phyloP scores from a whole-genome alignment of 2,329 filamentous ascomycete species.

The Verticillium longisporum region DNA sequence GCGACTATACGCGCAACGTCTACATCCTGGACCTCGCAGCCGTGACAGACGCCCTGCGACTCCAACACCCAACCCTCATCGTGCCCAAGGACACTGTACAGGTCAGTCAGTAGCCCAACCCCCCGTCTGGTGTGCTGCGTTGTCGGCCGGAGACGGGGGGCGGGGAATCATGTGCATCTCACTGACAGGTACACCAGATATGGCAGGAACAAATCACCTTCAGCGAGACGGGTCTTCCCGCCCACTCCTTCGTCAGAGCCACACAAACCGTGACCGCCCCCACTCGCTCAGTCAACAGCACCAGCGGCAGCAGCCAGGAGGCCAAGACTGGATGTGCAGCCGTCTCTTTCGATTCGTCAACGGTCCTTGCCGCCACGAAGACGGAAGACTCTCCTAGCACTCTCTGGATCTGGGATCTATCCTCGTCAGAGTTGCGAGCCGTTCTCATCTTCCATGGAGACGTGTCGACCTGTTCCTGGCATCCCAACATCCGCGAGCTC shows the following conservation, averaged over 20 bases:
- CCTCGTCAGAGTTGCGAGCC: constrained; percentile 47
- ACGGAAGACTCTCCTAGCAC: constrained; percentile 56
- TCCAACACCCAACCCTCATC: constrained; percentile 47
- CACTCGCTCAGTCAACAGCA: constrained; percentile 18
- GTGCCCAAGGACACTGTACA: constrained; percentile 49
- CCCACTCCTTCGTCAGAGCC: constrained; percentile 40
- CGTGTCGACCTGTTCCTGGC: constrained; percentile 50
- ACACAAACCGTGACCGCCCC: constrained; percentile 41
- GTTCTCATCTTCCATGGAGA: constrained; percentile 56
- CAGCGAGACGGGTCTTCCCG: constrained; percentile 25
- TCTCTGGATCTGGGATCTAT: constrained; percentile 62
- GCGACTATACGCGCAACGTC: constrained; percentile 56
- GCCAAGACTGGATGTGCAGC: constrained; percentile 46
- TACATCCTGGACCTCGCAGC: constrained; percentile 47
- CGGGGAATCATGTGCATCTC: not conserved
- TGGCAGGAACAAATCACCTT: constrained; percentile 54
- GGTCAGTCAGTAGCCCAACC: constrained; percentile 26
- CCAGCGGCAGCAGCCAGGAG: constrained; percentile 26
- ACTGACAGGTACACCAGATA: constrained; percentile 32
- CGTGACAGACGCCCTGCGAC: constrained; percentile 41
- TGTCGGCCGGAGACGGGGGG: no score
- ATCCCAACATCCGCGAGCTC: constrained; percentile 51
- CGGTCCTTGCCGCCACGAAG: constrained; percentile 51
- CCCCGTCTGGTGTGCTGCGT: not conserved
- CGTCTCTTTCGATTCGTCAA: constrained; percentile 52